Conservation (phyloP, 345 rosid species). For the Arabis alpina region DNA sequence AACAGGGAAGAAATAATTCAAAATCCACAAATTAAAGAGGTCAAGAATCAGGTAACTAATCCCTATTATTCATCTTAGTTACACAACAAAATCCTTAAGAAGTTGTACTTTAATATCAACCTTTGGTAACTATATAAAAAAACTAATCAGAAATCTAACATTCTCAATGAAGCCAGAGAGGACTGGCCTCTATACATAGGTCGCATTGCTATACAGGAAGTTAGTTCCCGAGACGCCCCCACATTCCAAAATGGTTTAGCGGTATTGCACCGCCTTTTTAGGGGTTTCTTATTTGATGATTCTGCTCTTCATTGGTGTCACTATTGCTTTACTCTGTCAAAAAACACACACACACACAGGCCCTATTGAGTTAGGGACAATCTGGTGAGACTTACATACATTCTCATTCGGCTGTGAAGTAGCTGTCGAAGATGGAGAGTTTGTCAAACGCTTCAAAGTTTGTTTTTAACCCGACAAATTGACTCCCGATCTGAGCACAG, state of each 20-base stretch:
- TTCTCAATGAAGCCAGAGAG: constrained; percentile 33
- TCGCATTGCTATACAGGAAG: constrained; percentile 40
- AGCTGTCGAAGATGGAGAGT: constrained; percentile 74
- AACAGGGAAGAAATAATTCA: not conserved
- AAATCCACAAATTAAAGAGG: constrained; percentile 10
- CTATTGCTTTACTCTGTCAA: constrained; percentile 39
- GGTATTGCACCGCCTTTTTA: constrained; percentile 19
- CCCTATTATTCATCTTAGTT: not conserved
- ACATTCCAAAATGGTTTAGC: constrained; percentile 29
- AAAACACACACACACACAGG: constrained; percentile 28
- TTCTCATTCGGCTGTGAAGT: constrained; percentile 63
- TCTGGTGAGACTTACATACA: constrained; percentile 14
- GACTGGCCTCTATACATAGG: constrained; percentile 24
- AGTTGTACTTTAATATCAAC: not conserved
- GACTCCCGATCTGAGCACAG: constrained; percentile 83
- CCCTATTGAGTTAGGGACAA: not conserved
- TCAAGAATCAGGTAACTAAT: not conserved
- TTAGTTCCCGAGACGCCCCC: constrained; percentile 36
- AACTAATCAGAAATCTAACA: constrained; percentile 32
- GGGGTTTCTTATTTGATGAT: constrained; percentile 25
- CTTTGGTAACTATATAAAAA: constrained; percentile 8
- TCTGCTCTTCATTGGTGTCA: constrained; percentile 28
- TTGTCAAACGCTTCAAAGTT: constrained; percentile 87
- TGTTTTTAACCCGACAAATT: constrained; percentile 80
- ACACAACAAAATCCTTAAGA: not conserved